Percentiles rank a stretch among this genome's conserved stretches.
These are phyloP conservation scores for Actinomortierella wolfii DNA, from an alignment of 371 early-diverging fungal species.

Conservation along the genomic window DNA sequence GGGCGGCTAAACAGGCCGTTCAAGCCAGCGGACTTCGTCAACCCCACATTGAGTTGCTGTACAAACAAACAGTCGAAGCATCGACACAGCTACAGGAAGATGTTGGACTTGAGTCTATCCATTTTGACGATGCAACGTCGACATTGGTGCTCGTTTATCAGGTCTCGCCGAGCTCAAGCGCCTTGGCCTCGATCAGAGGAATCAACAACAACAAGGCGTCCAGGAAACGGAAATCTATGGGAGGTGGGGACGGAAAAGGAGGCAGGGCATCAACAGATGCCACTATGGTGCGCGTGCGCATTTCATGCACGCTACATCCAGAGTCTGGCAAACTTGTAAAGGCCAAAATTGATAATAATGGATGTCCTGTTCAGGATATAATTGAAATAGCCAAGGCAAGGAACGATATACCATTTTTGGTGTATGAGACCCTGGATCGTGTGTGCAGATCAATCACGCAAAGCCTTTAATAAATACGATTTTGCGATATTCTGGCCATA, in stretches of 20 bases:
- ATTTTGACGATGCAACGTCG: slow-evolving; percentile 19
- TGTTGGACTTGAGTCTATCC: slow-evolving; percentile 35
- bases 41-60: slow-evolving; percentile 34
- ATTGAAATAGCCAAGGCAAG: slow-evolving; percentile 30
- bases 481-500: too few relatives aligned
- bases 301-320: slow-evolving; percentile 26
- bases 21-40: slow-evolving; percentile 28
- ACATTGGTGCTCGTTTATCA: slow-evolving; percentile 27
- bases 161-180: slow-evolving; percentile 20
- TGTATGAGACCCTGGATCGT: slow-evolving; percentile 24
- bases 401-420: slow-evolving; percentile 41
- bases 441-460: not conserved
- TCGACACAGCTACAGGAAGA: slow-evolving; percentile 32
- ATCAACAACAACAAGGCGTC: slow-evolving; percentile 1
- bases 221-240: slow-evolving; percentile 15
- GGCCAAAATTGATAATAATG: slow-evolving; percentile 30
- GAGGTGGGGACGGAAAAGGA: not conserved
- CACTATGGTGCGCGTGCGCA: not conserved
- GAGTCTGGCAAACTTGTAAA: slow-evolving; percentile 26
- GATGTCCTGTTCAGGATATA: slow-evolving; percentile 41
- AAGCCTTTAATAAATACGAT: too few relatives aligned
- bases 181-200: not conserved
- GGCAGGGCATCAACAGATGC: too few relatives aligned
- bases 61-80: slow-evolving; percentile 27
- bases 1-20: slow-evolving; percentile 36